Base-by-base conservation (phyloP, 1,284 basidiomycete species). In the Ceratobasidium theobromae region DNA sequence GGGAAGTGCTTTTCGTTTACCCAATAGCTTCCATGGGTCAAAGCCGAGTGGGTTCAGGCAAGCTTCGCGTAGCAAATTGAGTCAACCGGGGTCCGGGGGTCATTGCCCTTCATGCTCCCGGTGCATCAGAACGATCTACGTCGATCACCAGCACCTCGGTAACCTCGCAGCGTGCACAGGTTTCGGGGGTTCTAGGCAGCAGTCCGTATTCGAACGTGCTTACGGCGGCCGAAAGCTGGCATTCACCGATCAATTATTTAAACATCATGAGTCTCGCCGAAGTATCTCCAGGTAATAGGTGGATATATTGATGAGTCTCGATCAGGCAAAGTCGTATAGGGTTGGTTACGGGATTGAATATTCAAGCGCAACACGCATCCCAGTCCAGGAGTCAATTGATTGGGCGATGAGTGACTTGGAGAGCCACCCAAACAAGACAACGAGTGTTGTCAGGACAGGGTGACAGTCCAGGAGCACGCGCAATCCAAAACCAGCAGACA, bases 351-450 rank as follows among this genome's bases (percentile, higher is more conserved):
- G 88, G 71, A 91, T 89, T 72, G 89, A 91, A 73, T 91, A 89
- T 14, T 86, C 86, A 52, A 88, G 74, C 86, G 88, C 90, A 21
- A 83, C 83, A 70, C 86, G 83, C 12, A 53, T 35, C 18, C 75
- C 76, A 16, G 88, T 83, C 87, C 87, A 88, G 32, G 77, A 77
- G 69, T 85, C 82, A 14, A 90, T 78, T n/a, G 84, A 70, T 53
- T 75, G 77, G 5, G 87, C 85, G 4, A 85, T 82, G 6, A 77
- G 78, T 0, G 86, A 89, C 75, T 92, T 93, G 4, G 83, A 81
- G 0, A 74, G 78, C 93, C 93, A 95, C 0, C 91, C 93, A 1
- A 79, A 77, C 0, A 93, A 75, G 43, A 96, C 88, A 41, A 94
- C 85, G 14, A 85, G 70, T 1, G 88, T 91, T 0, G 91, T 93